Evolutionary conservation across 805 yeast species (phyloP).

Genomic region (Peterozyma toletana): DNA sequence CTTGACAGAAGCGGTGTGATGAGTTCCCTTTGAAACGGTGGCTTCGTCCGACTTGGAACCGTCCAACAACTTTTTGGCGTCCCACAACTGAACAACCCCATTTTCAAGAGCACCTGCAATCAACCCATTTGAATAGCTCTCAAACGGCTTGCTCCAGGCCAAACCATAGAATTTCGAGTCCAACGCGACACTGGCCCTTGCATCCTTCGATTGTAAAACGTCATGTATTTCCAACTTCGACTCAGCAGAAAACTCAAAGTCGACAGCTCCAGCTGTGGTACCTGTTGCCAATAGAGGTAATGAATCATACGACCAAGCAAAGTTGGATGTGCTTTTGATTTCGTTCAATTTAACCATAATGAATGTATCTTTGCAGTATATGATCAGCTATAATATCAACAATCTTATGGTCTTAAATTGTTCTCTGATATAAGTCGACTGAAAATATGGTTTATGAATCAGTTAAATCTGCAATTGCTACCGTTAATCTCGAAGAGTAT

Average conservation of each 20-base stretch:
- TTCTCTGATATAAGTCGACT: too few relatives aligned
- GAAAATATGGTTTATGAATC: too few relatives aligned
- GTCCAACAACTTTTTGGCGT: constrained; percentile 40
- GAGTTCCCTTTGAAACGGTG: constrained; percentile 41
- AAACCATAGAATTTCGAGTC: constrained; percentile 67
- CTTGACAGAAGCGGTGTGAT: constrained; percentile 66
- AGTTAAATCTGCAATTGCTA: too few relatives aligned
- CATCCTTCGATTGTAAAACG: constrained; percentile 31
- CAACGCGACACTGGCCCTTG: constrained; percentile 29
- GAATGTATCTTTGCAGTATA: not conserved
- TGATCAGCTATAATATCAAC: too few relatives aligned
- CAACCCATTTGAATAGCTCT: constrained; percentile 40
- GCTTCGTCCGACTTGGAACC: constrained; percentile 31
- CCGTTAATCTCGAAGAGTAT: too few relatives aligned
- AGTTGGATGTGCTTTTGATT: constrained; percentile 80
- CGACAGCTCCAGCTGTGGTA: constrained; percentile 93
- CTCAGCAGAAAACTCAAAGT: constrained; percentile 73
- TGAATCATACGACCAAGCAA: constrained; percentile 84
- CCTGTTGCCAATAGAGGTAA: constrained; percentile 81
- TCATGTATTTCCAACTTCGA: constrained; percentile 76
- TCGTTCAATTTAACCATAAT: constrained; percentile 77
- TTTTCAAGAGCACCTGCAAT: constrained; percentile 87
- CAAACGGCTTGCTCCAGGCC: constrained; percentile 68
- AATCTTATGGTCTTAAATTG: too few relatives aligned
- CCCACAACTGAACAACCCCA: constrained; percentile 76